These are phyloP conservation scores for Boletus huronensis DNA, from an alignment of 768 basidiomycete species.

Conservation along the genomic window DNA sequence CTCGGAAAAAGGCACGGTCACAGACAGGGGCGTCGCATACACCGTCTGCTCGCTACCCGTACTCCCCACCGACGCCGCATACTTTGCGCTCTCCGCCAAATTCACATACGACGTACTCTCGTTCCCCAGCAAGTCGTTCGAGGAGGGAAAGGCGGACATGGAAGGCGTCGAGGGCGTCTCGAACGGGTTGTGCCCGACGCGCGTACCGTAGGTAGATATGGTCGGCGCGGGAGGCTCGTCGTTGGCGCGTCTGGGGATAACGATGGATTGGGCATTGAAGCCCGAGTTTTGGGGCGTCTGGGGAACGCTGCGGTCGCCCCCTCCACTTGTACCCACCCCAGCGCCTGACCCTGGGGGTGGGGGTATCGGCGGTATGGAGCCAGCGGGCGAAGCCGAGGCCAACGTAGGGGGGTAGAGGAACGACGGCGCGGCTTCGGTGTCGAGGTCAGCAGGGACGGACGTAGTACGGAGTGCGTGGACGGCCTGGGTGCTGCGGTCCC, in stretches of 20 bases:
- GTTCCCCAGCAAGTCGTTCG: slow-evolving; percentile 13
- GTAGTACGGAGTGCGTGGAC: slow-evolving; percentile 35
- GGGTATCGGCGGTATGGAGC: slow-evolving; percentile 8
- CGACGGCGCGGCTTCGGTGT: slow-evolving; percentile 8
- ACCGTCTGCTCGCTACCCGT: slow-evolving; percentile 16
- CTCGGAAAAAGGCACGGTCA: not conserved
- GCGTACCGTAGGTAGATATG: slow-evolving; percentile 5
- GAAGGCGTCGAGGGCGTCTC: slow-evolving; percentile 29
- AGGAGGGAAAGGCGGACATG: slow-evolving; percentile 24
- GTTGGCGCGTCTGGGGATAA: slow-evolving; percentile 23
- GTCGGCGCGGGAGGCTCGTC: slow-evolving; percentile 33
- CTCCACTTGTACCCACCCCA: not conserved
- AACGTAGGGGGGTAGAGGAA: slow-evolving; percentile 27
- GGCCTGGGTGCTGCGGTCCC: slow-evolving; percentile 42
- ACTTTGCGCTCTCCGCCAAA: not conserved
- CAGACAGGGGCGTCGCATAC: slow-evolving; percentile 13
- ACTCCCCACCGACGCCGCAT: slow-evolving; percentile 11
- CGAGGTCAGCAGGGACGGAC: slow-evolving; percentile 16
- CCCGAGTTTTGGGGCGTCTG: slow-evolving; percentile 27
- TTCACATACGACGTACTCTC: not conserved
- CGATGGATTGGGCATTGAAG: slow-evolving; percentile 17
- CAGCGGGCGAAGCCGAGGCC: not conserved
- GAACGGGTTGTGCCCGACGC: slow-evolving; percentile 25
- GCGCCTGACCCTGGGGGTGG: slow-evolving; percentile 11
- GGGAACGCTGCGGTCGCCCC: not conserved